A percentile compares a stretch with the other conserved stretches of the same genome.
phyloP scores from a whole-genome alignment of 352 stramenopile genomes.

The Phytopythium oedochilum region DNA sequence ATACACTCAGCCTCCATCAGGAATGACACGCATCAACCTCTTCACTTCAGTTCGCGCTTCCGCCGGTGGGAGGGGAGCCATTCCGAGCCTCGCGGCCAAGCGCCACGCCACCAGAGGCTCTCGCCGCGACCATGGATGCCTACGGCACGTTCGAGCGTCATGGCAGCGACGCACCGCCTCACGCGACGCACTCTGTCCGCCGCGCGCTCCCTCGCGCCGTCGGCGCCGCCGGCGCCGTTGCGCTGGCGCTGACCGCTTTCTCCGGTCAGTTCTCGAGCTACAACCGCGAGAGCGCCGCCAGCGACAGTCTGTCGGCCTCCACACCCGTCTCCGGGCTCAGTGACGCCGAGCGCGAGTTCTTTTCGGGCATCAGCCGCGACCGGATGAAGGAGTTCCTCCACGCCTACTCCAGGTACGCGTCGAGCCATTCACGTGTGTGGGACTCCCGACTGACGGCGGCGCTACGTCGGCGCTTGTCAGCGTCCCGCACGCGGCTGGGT shows the following conservation, averaged over 20 bases:
- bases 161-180: not conserved
- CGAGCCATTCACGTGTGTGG: no score
- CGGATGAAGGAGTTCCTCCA: conserved; percentile 21
- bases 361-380: conserved; percentile 12
- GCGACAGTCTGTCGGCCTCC: no score
- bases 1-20: no score
- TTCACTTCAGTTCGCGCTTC: no score
- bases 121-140: not conserved
- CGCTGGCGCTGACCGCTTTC: not conserved
- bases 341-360: conserved; percentile 9
- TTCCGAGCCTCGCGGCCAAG: not conserved
- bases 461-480: no score
- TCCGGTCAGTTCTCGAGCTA: not conserved
- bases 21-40: no score
- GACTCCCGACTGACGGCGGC: no score
- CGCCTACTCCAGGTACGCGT: conserved; percentile 13
- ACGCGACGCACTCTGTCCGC: no score
- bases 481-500: conserved; percentile 27
- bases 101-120: not conserved
- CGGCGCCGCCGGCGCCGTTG: not conserved
- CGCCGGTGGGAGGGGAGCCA: no score
- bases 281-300: not conserved
- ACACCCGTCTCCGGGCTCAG: not conserved
- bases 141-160: conserved; percentile 1
- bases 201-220: not conserved